Evolutionary conservation across 1,284 basidiomycete genomes (phyloP), one percentile per base, ranked within the genome.

Genomic region (Puccinia hordei): DNA sequence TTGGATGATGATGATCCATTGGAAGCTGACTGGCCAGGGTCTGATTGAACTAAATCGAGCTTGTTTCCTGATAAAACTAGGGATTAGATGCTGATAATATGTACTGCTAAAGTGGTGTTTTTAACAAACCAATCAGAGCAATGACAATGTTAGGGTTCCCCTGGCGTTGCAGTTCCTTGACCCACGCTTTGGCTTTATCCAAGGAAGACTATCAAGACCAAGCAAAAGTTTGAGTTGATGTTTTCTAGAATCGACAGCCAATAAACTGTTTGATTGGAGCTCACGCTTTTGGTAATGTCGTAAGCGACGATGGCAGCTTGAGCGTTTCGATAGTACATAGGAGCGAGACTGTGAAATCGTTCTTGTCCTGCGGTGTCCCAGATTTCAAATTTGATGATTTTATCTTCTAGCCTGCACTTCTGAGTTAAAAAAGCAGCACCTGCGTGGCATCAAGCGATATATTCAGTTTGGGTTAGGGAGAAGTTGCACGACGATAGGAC

Each of bases 181-280:
- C 95, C 96, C 96, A 99, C 49, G 94, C 95, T 88, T 99, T 99
- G 81, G 96, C 96, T 87, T 99, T 99, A 87, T 99, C 97, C 82
- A 99, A 90, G 84, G 95, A 98, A 80, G 92, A 90, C 81, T 88
- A 27, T 22, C 33, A 17, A 69, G 35, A 57, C 38, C 3, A 73
- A 65, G 35, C 30, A 17, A 72, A 27, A 30, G 0, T n/a, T 10
- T 38, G 55, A 44, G 13, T 27, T 65, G 17, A 30, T 59, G n/a
- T 27, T 30, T 59, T 17, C 27, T 59, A 15, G 24, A 55, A 33
- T 27, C 57, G 24, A 30, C 4, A 27, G 10, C 33, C 13, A 49
- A 69, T 68, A 3, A 69, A 24, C 17, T 13, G 22, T 15, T 44
- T 19, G 2, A 78, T 24, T 30, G 30, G 61, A 96, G 72, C 92